Evolutionary conservation across 257 asterid genomes (phyloP).

Genomic region (Capsicum chinense): DNA sequence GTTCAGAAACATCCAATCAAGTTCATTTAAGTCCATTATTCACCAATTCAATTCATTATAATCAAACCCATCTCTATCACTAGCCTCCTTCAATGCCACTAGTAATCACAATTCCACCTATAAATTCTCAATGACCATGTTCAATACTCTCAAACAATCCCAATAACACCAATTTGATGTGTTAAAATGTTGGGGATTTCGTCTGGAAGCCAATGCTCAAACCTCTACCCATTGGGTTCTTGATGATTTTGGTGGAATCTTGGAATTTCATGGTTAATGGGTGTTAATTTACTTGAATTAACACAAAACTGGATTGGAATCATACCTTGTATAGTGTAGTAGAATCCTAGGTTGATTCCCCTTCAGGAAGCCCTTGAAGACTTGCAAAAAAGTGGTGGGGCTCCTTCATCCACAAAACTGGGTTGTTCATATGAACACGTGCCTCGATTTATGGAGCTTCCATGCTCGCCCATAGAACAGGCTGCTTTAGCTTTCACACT

Average conservation of each 20-base stretch:
- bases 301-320: not conserved
- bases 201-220: not conserved
- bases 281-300: slow-evolving; percentile 44
- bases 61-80: not conserved
- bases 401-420: not conserved
- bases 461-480: not conserved
- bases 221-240: not conserved
- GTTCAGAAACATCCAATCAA: not conserved
- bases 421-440: no score
- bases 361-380: not conserved
- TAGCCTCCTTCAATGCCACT: not conserved
- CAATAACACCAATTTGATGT: no score
- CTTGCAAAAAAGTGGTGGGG: not conserved
- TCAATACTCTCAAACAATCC: not conserved
- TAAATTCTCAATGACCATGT: not conserved
- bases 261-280: slow-evolving; percentile 42
- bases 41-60: not conserved
- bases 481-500: not conserved
- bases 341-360: not conserved
- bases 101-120: not conserved
- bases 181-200: no score
- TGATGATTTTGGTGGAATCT: not conserved
- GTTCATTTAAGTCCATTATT: not conserved
- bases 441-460: not conserved
- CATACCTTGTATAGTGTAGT: not conserved